Evolutionary conservation across 192 early-diverging fungal species (phyloP).

Genomic region (Lobulomyces angularis): DNA sequence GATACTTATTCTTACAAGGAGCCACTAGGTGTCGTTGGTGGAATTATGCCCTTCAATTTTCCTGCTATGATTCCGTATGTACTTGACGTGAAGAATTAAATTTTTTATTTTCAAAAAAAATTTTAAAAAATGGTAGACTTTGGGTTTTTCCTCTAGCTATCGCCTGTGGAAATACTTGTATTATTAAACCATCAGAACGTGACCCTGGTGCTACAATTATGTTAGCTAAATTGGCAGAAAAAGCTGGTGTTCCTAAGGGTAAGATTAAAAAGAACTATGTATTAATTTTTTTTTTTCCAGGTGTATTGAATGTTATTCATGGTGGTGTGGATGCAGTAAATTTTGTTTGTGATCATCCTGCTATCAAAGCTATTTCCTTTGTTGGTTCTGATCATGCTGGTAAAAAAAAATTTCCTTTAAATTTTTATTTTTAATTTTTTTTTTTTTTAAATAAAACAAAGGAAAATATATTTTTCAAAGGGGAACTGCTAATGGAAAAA

Average conservation of each 20-base stretch:
- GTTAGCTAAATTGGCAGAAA: conserved; percentile 69
- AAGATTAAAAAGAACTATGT: conserved; percentile 74
- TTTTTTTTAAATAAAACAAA: too few relatives aligned
- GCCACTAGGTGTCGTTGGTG: conserved; percentile 82
- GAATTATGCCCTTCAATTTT: conserved; percentile 95
- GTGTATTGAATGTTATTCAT: conserved; percentile 1
- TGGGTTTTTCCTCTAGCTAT: conserved; percentile 97
- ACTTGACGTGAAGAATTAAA: not conserved
- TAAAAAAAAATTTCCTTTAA: too few relatives aligned
- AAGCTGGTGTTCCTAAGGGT: conserved; percentile 81
- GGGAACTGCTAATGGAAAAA: conserved; percentile 78
- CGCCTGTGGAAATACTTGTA: conserved; percentile 78
- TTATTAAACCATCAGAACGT: conserved; percentile 89
- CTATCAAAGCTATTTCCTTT: conserved; percentile 85
- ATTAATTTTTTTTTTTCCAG: conserved; percentile 2
- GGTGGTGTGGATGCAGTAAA: conserved; percentile 67
- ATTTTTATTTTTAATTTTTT: too few relatives aligned
- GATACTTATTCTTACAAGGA: conserved; percentile 89
- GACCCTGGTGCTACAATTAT: conserved; percentile 89
- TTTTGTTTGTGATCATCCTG: conserved; percentile 73
- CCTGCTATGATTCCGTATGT: conserved; percentile 70
- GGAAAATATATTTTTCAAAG: conserved; percentile 81
- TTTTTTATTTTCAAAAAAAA: conserved; percentile 4
- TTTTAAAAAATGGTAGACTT: conserved; percentile 36
- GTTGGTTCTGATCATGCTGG: conserved; percentile 86